Evolutionary conservation across 257 asterid genomes (phyloP).

Genomic region (Eustoma russellianum): DNA sequence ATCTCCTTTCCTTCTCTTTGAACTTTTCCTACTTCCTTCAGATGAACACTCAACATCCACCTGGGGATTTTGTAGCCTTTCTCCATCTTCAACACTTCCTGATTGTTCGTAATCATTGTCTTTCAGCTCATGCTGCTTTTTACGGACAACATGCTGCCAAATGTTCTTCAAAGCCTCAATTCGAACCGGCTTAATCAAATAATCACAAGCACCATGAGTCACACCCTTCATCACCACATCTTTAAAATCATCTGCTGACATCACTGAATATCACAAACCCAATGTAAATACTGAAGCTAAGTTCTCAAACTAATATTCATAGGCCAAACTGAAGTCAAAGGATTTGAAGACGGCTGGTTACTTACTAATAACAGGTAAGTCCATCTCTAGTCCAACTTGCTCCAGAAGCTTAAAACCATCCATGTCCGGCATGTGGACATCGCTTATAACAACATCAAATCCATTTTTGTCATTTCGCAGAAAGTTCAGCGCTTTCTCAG

Average conservation of each 20-base stretch:
- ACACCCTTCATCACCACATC: slow-evolving; percentile 52
- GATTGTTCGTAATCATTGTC: slow-evolving; percentile 21
- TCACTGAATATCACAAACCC: slow-evolving; percentile 33
- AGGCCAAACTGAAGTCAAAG: not conserved
- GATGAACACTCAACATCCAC: slow-evolving; percentile 75
- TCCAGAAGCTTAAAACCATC: slow-evolving; percentile 34
- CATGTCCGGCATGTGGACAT: slow-evolving; percentile 53
- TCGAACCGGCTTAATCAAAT: slow-evolving; percentile 59
- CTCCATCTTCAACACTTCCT: slow-evolving; percentile 8
- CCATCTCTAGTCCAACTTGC: slow-evolving; percentile 58
- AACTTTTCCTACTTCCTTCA: slow-evolving; percentile 51
- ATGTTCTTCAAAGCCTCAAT: slow-evolving; percentile 53
- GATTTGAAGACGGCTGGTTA: slow-evolving; percentile 1
- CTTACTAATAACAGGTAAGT: slow-evolving; percentile 64
- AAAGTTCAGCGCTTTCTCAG: slow-evolving; percentile 39
- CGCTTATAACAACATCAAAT: slow-evolving; percentile 58
- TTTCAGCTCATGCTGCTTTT: slow-evolving; percentile 25
- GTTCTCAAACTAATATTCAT: not conserved
- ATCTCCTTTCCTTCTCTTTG: slow-evolving; percentile 47
- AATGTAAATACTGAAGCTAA: not conserved
- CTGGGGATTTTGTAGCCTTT: slow-evolving; percentile 35
- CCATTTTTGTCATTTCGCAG: slow-evolving; percentile 42
- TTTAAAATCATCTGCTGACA: slow-evolving; percentile 49
- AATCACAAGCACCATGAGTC: slow-evolving; percentile 71
- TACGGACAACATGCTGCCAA: slow-evolving; percentile 61